Evolutionary conservation across 2,329 filamentous ascomycete species (phyloP), one percentile per base, ranked within the genome.

Genomic region (Colletotrichum filicis): DNA sequence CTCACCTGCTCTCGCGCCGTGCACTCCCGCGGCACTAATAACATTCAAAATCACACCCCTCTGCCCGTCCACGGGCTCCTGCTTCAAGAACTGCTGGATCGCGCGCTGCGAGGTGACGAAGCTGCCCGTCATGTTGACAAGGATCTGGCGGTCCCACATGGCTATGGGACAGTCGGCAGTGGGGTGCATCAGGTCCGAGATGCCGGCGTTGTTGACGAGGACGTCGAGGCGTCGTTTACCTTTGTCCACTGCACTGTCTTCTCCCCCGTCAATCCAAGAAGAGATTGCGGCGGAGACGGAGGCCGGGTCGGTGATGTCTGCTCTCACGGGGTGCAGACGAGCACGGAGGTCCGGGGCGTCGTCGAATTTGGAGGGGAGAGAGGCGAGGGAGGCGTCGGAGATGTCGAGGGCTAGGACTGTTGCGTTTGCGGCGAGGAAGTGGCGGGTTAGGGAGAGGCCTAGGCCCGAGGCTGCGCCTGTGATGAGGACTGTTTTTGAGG

Each of bases 131-230:
- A 91, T 79, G 75, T 92, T 92, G 73, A 91, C 81, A 14, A 82
- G 83, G 46, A 92, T 83, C 6, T 91, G 86, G 4, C 81, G 81
- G 72, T 91, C 85, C 89, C 88, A 91, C 1, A 84, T 76, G 1
- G 79, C 79, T 71, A 82, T 82, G 24, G 86, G 82, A 63, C 86
- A 78, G 8, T 83, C 82, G 19, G 86, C 89, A 0, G 86, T 87
- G 0, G 88, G 85, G 56, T 88, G 85, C 75, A 91, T 89, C 32
- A 80, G 82, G 76, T 91, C 90, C 82, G 89, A 87, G 68, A 91
- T 83, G 26, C 86, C 90, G 11, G 89, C 89, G 73, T 88, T 89
- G 80, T 90, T 90, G 76, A 91, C 79, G 5, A 92, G 81, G n/a
- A 90, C 82, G 78, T 92, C 89, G 3, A 82, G 67, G 32, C 32